Conservation (phyloP, 163 green algal species). For the Volvox carteri region DNA sequence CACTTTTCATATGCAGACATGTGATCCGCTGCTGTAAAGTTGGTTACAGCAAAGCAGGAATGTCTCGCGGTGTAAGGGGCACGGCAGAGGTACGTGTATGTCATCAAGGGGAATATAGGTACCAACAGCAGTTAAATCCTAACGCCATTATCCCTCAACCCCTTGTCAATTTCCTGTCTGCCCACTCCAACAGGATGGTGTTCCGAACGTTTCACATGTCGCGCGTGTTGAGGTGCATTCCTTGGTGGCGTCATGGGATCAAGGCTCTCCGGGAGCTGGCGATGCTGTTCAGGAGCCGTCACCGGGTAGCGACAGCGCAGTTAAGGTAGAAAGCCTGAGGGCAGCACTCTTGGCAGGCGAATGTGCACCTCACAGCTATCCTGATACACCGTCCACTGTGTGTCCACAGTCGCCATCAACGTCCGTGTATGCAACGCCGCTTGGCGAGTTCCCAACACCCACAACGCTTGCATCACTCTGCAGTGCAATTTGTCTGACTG, state of each 20-base stretch:
- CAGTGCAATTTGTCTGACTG: conserved; percentile 3
- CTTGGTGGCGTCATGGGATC: background rate
- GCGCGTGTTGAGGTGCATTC: background rate
- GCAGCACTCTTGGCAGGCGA: background rate
- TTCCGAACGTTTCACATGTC: background rate
- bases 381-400: conserved; percentile 3
- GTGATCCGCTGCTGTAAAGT: no score
- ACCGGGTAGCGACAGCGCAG: background rate
- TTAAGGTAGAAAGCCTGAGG: background rate
- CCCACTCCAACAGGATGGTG: background rate
- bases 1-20: no score
- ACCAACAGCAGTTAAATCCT: no score
- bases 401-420: background rate
- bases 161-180: background rate
- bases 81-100: no score
- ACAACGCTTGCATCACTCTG: conserved; percentile 10
- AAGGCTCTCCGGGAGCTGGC: background rate
- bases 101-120: no score
- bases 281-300: background rate
- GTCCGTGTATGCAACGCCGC: conserved; percentile 32
- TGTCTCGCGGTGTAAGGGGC: no score
- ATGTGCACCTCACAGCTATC: conserved; percentile 14
- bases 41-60: no score
- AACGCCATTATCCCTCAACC: no score
- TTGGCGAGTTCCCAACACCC: conserved; percentile 42